Evolutionary conservation across 2,329 filamentous ascomycete species (phyloP).

Genomic region (Tolypocladium paradoxum): DNA sequence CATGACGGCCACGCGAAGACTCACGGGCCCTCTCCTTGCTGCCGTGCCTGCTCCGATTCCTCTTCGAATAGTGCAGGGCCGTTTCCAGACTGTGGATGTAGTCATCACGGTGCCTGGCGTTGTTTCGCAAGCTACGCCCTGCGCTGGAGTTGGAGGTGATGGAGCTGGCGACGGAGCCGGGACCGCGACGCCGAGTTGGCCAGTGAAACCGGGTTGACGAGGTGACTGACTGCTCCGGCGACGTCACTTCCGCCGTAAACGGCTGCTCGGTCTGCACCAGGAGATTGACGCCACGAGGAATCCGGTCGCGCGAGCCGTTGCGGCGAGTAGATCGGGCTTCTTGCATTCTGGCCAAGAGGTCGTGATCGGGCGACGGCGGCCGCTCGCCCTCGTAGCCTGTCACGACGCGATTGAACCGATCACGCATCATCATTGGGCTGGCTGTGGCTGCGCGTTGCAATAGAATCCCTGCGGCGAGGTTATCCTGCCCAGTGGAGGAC

Average conservation of each 20-base stretch:
- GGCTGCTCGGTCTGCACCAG: constrained; percentile 49
- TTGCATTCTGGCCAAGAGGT: constrained; percentile 50
- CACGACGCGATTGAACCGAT: constrained; percentile 27
- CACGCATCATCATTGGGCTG: constrained; percentile 53
- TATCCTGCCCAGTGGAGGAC: constrained; percentile 29
- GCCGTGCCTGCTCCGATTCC: constrained; percentile 42
- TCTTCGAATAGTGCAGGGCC: constrained; percentile 52
- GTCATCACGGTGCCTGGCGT: constrained; percentile 58
- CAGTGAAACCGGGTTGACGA: constrained; percentile 45
- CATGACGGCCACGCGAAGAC: constrained; percentile 33
- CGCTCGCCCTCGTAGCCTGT: constrained; percentile 20
- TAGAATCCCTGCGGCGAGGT: constrained; percentile 31
- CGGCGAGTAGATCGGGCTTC: constrained; percentile 47
- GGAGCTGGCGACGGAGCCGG: constrained; percentile 46
- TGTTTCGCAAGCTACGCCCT: constrained; percentile 37
- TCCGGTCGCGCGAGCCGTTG: constrained; percentile 67
- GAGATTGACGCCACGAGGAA: constrained; percentile 58
- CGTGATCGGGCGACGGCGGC: constrained; percentile 53
- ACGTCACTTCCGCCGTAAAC: constrained; percentile 40
- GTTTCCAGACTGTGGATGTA: constrained; percentile 82
- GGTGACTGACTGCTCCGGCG: constrained; percentile 43
- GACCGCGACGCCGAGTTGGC: constrained; percentile 41
- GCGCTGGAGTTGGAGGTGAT: constrained; percentile 45
- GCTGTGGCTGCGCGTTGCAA: constrained; percentile 57
- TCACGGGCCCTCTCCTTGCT: constrained; percentile 36